These are phyloP conservation scores for Syncephalastrum contaminatum DNA, from an alignment of 371 early-diverging fungal genomes.

Conservation along the genomic window DNA sequence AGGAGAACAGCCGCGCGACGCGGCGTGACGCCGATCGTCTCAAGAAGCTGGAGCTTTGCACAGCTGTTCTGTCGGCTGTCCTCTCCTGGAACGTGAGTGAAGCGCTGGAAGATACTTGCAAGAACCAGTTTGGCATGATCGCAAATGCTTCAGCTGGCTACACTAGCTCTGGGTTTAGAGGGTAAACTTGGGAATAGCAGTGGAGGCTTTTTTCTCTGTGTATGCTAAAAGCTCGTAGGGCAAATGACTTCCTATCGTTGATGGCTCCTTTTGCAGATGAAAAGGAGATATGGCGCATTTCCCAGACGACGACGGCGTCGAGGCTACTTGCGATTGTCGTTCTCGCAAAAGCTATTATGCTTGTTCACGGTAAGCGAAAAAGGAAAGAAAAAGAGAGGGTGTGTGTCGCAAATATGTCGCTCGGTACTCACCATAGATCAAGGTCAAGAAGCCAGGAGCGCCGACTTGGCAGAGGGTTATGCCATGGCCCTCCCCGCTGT, in stretches of 20 bases:
- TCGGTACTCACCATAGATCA: constrained; percentile 4
- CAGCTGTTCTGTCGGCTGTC: constrained; percentile 46
- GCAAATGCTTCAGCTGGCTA: constrained; percentile 14
- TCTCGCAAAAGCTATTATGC: constrained; percentile 50
- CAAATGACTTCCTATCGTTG: constrained; percentile 61
- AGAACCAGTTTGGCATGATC: constrained; percentile 27
- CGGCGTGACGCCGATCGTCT: constrained; percentile 7
- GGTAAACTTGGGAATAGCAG: constrained; percentile 35
- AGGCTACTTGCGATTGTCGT: constrained; percentile 58
- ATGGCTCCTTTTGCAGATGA: constrained; percentile 41
- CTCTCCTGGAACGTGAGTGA: constrained; percentile 57
- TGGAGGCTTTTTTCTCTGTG: neutral
- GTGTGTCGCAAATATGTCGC: constrained; percentile 18
- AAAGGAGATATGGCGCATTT: constrained; percentile 57
- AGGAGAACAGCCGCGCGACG: constrained; percentile 17
- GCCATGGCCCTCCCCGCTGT: constrained; percentile 52
- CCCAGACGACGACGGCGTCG: constrained; percentile 61
- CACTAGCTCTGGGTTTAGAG: constrained; percentile 59
- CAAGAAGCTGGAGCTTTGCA: constrained; percentile 27
- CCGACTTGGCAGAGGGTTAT: constrained; percentile 49
- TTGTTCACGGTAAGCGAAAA: constrained; percentile 24
- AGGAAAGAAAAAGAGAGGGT: neutral
- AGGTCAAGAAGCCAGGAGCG: constrained; percentile 50
- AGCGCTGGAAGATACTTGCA: constrained; percentile 37
- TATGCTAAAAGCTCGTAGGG: constrained; percentile 11